A percentile compares a stretch with the other conserved stretches of the same genome.
Conservation (phyloP, 192 early-diverging fungal species). For the Backusella westeae region DNA sequence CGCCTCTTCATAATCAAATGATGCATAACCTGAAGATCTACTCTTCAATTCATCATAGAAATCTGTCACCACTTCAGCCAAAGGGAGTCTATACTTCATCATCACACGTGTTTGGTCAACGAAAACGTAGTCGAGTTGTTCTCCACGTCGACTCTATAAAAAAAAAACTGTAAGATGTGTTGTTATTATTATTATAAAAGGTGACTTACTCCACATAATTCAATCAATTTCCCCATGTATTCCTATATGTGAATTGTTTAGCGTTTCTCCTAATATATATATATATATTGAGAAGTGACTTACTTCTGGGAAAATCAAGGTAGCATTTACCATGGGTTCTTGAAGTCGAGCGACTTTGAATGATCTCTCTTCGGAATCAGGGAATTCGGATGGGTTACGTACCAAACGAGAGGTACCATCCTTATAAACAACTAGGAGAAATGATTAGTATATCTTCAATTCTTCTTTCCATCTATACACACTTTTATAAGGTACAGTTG, state of each 20-base stretch:
- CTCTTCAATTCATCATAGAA: constrained; percentile 96
- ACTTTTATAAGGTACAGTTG: constrained; percentile 86
- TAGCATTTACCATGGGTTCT: constrained; percentile 93
- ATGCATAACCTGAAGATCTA: constrained; percentile 85
- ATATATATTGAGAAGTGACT: neutral
- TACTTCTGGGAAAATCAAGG: constrained; percentile 85
- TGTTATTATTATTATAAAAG: neutral
- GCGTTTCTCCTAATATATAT: no score
- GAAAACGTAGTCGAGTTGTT: constrained; percentile 84
- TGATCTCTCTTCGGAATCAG: constrained; percentile 65
- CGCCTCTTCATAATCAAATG: constrained; percentile 95
- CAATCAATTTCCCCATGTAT: constrained; percentile 73
- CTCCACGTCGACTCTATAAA: constrained; percentile 68
- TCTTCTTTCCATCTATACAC: neutral
- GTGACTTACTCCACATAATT: constrained; percentile 64
- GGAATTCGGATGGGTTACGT: constrained; percentile 91
- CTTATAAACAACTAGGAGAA: constrained; percentile 46
- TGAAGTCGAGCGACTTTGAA: constrained; percentile 63
- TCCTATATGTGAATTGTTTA: constrained; percentile 35
- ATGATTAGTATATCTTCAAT: neutral
- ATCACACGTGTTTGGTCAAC: constrained; percentile 84
- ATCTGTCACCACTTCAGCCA: constrained; percentile 92
- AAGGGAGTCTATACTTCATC: constrained; percentile 84
- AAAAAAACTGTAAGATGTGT: neutral
- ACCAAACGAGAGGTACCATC: constrained; percentile 50